Percentiles rank a stretch among this genome's conserved stretches.
Evolutionary conservation across 345 rosid genomes (phyloP).

Genomic region (Turnera subulata): DNA sequence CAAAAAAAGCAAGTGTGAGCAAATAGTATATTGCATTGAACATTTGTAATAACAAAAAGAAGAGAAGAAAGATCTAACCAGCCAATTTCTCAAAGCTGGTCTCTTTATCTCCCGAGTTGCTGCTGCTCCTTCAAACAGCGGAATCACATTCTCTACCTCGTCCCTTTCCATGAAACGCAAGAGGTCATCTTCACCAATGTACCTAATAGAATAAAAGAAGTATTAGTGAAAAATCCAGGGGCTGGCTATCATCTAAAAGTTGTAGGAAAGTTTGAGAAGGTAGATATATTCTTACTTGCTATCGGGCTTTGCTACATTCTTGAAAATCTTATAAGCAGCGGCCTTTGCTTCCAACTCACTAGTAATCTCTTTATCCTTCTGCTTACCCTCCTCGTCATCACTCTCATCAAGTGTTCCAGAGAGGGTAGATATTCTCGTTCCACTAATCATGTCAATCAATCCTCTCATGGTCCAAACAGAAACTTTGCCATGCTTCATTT

Average conservation of each 20-base stretch:
- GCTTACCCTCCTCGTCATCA: constrained; percentile 32
- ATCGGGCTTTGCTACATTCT: constrained; percentile 43
- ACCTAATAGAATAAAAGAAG: constrained; percentile 36
- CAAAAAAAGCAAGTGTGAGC: no score
- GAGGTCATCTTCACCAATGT: constrained; percentile 33
- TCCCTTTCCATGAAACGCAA: neutral
- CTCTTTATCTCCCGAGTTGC: no score
- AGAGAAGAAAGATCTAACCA: no score
- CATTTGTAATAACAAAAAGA: no score
- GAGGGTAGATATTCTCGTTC: constrained; percentile 60
- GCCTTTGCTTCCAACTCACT: constrained; percentile 76
- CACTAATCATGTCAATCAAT: constrained; percentile 64
- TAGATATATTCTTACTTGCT: constrained; percentile 38
- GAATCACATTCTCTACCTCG: neutral
- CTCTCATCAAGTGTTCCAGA: constrained; percentile 53
- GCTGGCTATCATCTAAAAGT: neutral
- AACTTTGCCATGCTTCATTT: constrained; percentile 78
- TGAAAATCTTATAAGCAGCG: constrained; percentile 64
- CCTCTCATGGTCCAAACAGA: constrained; percentile 91
- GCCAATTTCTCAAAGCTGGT: no score
- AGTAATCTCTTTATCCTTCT: constrained; percentile 55
- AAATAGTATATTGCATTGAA: no score
- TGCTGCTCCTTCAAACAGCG: neutral
- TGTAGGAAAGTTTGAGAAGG: neutral
- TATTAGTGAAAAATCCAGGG: neutral